Evolutionary conservation across 2,329 filamentous ascomycete genomes (phyloP).

Genomic region (Trichoderma arundinaceum): DNA sequence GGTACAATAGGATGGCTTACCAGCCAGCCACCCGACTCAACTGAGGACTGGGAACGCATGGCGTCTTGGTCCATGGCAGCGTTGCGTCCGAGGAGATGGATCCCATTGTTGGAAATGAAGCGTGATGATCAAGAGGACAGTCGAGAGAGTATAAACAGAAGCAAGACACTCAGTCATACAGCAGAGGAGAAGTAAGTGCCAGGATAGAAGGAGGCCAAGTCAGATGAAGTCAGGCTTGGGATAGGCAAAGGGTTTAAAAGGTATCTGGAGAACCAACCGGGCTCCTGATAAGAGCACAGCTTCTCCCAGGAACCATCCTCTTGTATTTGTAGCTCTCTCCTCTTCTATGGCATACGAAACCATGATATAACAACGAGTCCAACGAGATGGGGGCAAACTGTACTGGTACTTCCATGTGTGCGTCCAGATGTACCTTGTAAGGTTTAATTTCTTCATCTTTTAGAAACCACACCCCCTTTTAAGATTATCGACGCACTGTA

Average conservation of each 20-base stretch:
- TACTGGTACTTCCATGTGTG: neutral
- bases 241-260: neutral
- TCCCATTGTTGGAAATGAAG: conserved; percentile 49
- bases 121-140: neutral
- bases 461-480: neutral
- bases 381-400: neutral
- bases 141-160: neutral
- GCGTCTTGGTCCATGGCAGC: conserved; percentile 73
- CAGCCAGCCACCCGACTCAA: conserved; percentile 75
- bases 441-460: neutral
- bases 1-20: conserved; percentile 55
- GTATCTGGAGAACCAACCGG: conserved; percentile 23
- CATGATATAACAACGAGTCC: too few species aligned
- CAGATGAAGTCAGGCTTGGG: too few species aligned
- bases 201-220: too few species aligned
- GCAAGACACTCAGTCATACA: neutral
- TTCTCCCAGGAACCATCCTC: too few species aligned
- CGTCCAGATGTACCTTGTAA: neutral
- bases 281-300: conserved; percentile 18
- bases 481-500: neutral
- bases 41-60: conserved; percentile 68
- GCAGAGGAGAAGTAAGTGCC: neutral
- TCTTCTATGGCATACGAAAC: too few species aligned
- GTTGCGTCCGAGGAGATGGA: conserved; percentile 48
- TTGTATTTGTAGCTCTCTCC: too few species aligned